Conservation (phyloP, 1,139 yeast genomes). For the Geotrichum candidum region DNA sequence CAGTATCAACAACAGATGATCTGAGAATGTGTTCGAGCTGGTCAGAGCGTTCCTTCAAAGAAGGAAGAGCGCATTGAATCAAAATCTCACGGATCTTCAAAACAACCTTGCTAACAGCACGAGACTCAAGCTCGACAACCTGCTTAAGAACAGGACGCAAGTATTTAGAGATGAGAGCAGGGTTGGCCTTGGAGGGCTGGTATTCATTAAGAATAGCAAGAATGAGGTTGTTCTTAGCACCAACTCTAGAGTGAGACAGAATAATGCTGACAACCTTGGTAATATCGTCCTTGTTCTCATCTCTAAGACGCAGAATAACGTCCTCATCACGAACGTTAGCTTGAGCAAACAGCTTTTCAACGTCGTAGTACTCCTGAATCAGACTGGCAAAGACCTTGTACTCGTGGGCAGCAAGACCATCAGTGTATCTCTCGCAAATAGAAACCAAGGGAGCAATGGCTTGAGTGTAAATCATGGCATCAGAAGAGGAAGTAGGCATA, state of each 20-base stretch:
- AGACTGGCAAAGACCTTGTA: conserved; percentile 64
- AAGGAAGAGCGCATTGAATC: conserved; percentile 93
- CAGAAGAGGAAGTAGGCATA: conserved; percentile 45
- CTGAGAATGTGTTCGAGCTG: conserved; percentile 93
- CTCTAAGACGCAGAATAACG: conserved; percentile 77
- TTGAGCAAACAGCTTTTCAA: conserved; percentile 74
- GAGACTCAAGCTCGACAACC: conserved; percentile 80
- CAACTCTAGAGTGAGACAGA: conserved; percentile 86
- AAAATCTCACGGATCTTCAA: conserved; percentile 92
- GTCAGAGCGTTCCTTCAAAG: conserved; percentile 91
- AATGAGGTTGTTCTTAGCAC: conserved; percentile 85
- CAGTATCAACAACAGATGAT: conserved; percentile 80
- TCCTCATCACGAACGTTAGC: conserved; percentile 68
- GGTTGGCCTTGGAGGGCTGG: conserved; percentile 52
- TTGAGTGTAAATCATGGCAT: conserved; percentile 42
- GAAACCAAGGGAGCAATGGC: conserved; percentile 67
- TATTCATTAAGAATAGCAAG: conserved; percentile 79
- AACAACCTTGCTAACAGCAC: conserved; percentile 91
- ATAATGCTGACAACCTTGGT: conserved; percentile 64
- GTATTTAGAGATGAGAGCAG: conserved; percentile 56
- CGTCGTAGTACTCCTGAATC: conserved; percentile 63
- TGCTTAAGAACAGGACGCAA: conserved; percentile 68
- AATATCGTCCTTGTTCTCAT: conserved; percentile 74
- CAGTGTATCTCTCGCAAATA: conserved; percentile 62
- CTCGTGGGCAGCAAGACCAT: conserved; percentile 82